phyloP scores from a whole-genome alignment of 768 basidiomycete species.

The Glaciozyma antarctica region DNA sequence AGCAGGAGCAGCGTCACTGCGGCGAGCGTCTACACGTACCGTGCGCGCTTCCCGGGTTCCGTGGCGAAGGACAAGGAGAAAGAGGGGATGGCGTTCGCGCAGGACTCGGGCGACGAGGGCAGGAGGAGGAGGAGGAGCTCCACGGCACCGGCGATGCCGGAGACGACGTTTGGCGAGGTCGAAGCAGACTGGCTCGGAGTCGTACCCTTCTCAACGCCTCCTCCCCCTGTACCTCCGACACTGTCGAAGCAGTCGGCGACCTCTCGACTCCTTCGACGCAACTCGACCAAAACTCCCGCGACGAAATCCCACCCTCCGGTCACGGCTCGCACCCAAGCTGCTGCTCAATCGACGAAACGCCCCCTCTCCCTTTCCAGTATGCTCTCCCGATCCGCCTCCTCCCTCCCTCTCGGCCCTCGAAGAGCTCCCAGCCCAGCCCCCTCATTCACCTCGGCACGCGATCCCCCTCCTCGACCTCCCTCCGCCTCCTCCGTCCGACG shows the following conservation, averaged over 20 bases:
- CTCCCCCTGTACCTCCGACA: background rate
- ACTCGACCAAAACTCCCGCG: constrained; percentile 2
- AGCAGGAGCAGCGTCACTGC: background rate
- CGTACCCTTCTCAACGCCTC: constrained; percentile 17
- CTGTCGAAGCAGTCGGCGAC: background rate
- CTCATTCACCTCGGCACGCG: background rate
- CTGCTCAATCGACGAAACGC: background rate
- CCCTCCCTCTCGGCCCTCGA: constrained; percentile 8
- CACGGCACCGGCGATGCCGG: background rate
- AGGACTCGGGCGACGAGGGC: constrained; percentile 13
- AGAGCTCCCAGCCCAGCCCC: constrained; percentile 16
- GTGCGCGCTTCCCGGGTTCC: background rate
- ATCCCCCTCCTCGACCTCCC: background rate
- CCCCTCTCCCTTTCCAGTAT: constrained; percentile 11
- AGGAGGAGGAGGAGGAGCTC: constrained; percentile 5
- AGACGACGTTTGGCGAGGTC: constrained; percentile 6
- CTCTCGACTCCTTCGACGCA: background rate
- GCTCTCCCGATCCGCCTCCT: constrained; percentile 8
- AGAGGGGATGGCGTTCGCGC: constrained; percentile 12
- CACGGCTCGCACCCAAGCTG: constrained; percentile 5
- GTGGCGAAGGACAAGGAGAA: background rate
- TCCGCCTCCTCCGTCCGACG: background rate
- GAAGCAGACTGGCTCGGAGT: constrained; percentile 25
- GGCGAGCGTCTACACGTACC: background rate
- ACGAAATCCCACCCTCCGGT: constrained; percentile 11